Conservation (phyloP, 345 rosid species). For the rapeseed (Brassica napus) region DNA sequence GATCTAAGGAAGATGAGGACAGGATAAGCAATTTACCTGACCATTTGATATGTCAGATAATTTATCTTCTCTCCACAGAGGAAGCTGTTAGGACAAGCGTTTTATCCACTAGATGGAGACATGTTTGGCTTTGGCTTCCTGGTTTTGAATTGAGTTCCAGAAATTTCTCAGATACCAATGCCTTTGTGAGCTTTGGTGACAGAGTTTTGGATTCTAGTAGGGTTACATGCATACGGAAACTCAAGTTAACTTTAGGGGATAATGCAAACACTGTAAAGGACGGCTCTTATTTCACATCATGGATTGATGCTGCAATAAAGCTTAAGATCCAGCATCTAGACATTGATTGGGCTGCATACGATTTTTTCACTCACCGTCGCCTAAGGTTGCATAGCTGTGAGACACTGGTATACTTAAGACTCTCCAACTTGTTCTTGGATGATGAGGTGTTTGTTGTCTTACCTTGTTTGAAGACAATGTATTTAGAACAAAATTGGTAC, state of each 20-base stretch:
- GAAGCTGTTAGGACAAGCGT: constrained; percentile 1
- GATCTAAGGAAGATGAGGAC: neutral
- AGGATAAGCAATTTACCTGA: neutral
- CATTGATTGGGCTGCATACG: neutral
- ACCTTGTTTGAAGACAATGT: constrained; percentile 10
- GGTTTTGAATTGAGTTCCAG: neutral
- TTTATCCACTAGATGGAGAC: constrained; percentile 12
- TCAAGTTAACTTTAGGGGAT: neutral
- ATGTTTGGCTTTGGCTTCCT: neutral
- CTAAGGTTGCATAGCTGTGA: neutral
- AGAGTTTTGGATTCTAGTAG: neutral
- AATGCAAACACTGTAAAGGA: neutral
- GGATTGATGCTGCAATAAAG: neutral
- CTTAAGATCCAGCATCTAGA: neutral
- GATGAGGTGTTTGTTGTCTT: neutral
- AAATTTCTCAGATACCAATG: neutral
- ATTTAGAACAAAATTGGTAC: neutral
- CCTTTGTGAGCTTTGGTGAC: constrained; percentile 2
- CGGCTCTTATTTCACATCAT: neutral
- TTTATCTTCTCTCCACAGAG: neutral
- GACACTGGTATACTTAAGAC: neutral
- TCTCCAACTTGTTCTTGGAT: neutral
- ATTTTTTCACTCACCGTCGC: neutral
- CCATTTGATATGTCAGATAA: neutral
- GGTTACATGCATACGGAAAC: neutral